Evolutionary conservation across 225 moss, liverwort and hornwort genomes (phyloP).

Genomic region (Rhytidiadelphus loreus): DNA sequence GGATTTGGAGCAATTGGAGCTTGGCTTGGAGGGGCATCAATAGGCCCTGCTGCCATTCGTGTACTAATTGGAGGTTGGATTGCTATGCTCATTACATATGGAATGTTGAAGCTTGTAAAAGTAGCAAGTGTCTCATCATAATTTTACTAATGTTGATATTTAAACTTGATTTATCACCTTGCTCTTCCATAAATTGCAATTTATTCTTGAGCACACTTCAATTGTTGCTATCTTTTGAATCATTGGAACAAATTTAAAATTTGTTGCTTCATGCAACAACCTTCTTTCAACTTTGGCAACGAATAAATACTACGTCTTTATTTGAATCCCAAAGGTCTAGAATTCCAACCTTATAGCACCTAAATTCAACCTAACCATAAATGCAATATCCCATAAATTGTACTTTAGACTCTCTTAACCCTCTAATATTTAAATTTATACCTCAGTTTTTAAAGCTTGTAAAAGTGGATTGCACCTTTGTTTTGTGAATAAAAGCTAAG

Average conservation of each 20-base stretch:
- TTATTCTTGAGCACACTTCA: not conserved
- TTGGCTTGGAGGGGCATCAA: constrained; percentile 42
- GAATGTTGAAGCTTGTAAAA: constrained; percentile 36
- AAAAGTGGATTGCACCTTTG: not conserved
- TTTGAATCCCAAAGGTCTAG: not conserved
- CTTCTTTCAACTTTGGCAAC: not conserved
- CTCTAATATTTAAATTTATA: too few relatives aligned
- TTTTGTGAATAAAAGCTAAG: too few relatives aligned
- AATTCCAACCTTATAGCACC: not conserved
- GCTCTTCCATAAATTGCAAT: rapidly evolving
- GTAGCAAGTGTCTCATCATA: not conserved
- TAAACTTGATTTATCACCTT: not conserved
- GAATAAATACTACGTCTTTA: not conserved
- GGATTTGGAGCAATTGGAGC: constrained; percentile 56
- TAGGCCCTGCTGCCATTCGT: constrained; percentile 31
- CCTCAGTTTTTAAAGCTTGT: not conserved
- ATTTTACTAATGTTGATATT: not conserved
- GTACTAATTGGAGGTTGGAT: constrained; percentile 65
- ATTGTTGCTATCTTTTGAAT: not conserved
- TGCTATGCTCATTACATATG: constrained; percentile 63
- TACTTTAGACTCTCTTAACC: too few relatives aligned
- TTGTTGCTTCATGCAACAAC: not conserved
- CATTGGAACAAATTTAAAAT: not conserved
- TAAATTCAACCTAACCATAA: not conserved
- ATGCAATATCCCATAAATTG: rapidly evolving